Evolutionary conservation across 495 filamentous ascomycete species (phyloP), one percentile per base, ranked within the genome.

Genomic region (Penicillium lividum): DNA sequence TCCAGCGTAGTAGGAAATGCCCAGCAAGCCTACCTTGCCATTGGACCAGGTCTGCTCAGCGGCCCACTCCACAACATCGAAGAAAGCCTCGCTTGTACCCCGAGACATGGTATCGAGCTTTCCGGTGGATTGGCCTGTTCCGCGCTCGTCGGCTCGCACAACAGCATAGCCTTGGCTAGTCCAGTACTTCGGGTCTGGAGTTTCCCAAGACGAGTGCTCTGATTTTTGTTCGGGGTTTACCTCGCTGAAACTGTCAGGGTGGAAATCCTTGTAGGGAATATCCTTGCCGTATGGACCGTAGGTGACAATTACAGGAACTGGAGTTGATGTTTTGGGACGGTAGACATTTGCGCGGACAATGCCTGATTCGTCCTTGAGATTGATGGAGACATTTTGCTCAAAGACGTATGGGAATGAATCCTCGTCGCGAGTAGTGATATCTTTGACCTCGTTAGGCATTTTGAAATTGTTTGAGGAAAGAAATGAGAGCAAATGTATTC

Each of bases 231-330:
- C 73, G 7, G 74, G 66, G 61, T 82, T 82, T 43, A 82, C 77
- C 54, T 82, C 78, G 30, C 68, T 62, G 62, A 73, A 82, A 16
- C 78, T 81, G 53, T 76, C 59, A 0, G 68, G 54, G 45, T 76
- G 70, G 58, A 77, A 78, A 45, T 62, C 53, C 31, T 60, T 44
- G 42, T 50, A 59, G 1, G 45, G 45, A 49, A 53, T 73, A 34
- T 88, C 85, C 60, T 89, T 88, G 10, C 85, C 86, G 60, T 89
- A 89, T 2, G 86, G 85, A 0, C 76, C 74, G 31, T 78, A 78
- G 1, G 76, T 78, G 9, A 77, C 74, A 5, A 77, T 56, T 6
- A 74, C 74, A 7, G 74, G 76, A 13, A 63, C 59, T 16, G 59
- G 70, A 7, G 62, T 62, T 5, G 56, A 56, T 10, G 57, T 53